Evolutionary conservation across 2,329 filamentous ascomycete species (phyloP), one percentile per base, ranked within the genome.

Genomic region (Trichoderma sp.): DNA sequence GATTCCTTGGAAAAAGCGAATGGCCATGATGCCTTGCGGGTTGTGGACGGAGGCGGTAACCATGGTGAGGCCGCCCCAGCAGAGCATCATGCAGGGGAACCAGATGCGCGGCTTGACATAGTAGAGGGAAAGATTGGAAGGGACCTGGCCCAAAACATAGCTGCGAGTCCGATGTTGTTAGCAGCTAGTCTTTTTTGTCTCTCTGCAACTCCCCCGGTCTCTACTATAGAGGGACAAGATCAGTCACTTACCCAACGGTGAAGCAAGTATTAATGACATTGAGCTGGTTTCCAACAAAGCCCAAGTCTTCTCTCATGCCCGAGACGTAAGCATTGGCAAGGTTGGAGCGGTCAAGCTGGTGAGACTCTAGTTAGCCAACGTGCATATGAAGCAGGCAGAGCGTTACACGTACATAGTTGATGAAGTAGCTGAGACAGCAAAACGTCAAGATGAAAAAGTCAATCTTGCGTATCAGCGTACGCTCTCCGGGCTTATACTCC

Each of bases 21-120:
- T 79, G 4, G 76, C 81, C 78, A 81, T 82, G 72, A 82, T 78
- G 43, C 78, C 79, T 8, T 80, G 79, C 9, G 73, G 83, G 1
- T 73, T 81, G 23, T 81, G 76, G 61, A 78, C 82, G 9, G 82
- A 81, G 47, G 79, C 84, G 7, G 84, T 79, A 32, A 82, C 82
- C 87, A 91, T 90, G 2, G 90, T 92, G 30, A 92, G 79, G 0
- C 84, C 82, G 2, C 87, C 89, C 91, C 90, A 92, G 71, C 88
- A 76, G 23, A 90, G 71, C 86, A 91, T 90, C 85, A 90, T 90
- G 32, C 82, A 75, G 0, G 89, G 90, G 75, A 90, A 90, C 82
- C 88, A 92, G 73, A 88, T 82, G n/a, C 89, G 84, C 2, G 90
- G 90, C 64, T 85, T 85, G 72, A 92, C 77, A 74, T 90, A 89